Conservation (phyloP, 768 basidiomycete species). For the Macrolepiota dolichaula region DNA sequence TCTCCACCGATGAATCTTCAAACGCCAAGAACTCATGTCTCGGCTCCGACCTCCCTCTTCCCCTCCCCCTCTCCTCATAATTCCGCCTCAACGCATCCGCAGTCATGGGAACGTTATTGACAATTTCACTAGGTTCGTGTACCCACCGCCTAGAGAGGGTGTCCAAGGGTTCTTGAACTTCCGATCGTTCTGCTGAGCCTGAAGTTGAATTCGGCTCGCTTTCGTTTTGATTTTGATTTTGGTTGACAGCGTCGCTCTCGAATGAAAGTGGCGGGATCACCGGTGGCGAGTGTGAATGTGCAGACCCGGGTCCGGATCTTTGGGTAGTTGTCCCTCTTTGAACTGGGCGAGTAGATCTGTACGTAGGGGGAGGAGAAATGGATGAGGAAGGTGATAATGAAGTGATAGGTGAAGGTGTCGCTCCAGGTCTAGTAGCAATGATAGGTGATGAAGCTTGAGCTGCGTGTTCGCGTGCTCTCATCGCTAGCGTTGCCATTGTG, state of each 20-base stretch:
- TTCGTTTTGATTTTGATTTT: constrained; percentile 1
- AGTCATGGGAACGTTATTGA: background rate
- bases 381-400: background rate
- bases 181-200: background rate
- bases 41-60: too few species aligned
- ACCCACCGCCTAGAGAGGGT: background rate
- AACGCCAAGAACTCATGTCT: background rate
- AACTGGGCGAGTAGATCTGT: background rate
- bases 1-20: background rate
- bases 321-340: background rate
- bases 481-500: constrained; percentile 36
- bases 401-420: background rate
- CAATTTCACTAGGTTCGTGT: background rate
- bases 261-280: constrained; percentile 37
- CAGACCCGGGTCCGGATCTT: background rate
- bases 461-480: constrained; percentile 13
- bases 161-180: constrained; percentile 3
- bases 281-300: constrained; percentile 18
- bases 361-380: background rate
- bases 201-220: too few species aligned
- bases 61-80: background rate
- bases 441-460: constrained; percentile 11
- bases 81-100: background rate
- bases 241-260: constrained; percentile 28
- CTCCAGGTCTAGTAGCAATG: background rate